phyloP scores from a whole-genome alignment of 2,329 filamentous ascomycete species.

The Zasmidium cellare region DNA sequence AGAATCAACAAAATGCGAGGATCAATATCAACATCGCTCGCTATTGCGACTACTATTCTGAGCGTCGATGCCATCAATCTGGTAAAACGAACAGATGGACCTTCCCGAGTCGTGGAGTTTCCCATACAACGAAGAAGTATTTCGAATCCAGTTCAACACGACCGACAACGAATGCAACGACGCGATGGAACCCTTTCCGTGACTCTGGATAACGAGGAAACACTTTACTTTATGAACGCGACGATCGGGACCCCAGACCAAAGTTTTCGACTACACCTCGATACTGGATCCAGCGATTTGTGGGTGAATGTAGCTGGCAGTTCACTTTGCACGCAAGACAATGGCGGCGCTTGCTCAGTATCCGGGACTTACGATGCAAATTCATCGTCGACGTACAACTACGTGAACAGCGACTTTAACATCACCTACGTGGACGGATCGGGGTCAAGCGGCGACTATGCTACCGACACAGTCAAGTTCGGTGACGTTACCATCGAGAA shows the following conservation, averaged over 20 bases:
- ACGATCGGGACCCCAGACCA: conserved; percentile 60
- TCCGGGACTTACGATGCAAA: conserved; percentile 70
- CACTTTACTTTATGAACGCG: conserved; percentile 60
- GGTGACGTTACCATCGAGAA: conserved; percentile 54
- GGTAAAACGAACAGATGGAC: conserved; percentile 27
- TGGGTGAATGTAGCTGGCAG: conserved; percentile 68
- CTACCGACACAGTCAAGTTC: conserved; percentile 68
- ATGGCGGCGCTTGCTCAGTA: conserved; percentile 53
- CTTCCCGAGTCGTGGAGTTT: conserved; percentile 50
- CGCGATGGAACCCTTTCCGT: conserved; percentile 44
- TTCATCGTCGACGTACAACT: conserved; percentile 72
- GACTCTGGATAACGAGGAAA: conserved; percentile 58
- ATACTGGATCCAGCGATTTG: conserved; percentile 64
- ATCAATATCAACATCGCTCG: conserved; percentile 22
- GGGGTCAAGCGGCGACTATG: conserved; percentile 76
- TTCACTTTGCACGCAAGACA: conserved; percentile 51
- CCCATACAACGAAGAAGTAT: conserved; percentile 53
- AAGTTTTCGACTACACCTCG: conserved; percentile 56
- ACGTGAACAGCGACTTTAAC: conserved; percentile 75
- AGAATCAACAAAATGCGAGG: conserved; percentile 20
- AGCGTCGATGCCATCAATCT: conserved; percentile 31
- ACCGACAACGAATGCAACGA: conserved; percentile 46
- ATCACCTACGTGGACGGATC: conserved; percentile 86
- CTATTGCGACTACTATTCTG: conserved; percentile 27
- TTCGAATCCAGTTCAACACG: conserved; percentile 47